Percentiles rank a stretch among this genome's conserved stretches.
phyloP scores from a whole-genome alignment of 306 rosid genomes.

The Albizia julibrissin region DNA sequence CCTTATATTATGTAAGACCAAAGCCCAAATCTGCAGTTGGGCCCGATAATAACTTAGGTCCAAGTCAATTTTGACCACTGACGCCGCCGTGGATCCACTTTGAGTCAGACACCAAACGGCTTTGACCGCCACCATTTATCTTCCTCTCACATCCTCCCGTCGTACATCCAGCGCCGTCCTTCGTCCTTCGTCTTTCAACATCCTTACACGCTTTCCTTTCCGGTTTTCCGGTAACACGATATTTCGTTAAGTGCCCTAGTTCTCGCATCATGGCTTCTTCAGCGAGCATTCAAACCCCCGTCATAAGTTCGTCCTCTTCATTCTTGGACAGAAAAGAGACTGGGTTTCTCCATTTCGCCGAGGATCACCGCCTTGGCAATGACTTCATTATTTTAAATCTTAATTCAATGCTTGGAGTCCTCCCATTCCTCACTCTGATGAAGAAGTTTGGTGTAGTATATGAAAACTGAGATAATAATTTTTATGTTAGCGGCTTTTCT shows the following conservation, averaged over 20 bases:
- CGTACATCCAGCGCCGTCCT: conserved; percentile 33
- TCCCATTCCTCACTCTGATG: neutral
- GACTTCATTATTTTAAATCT: conserved; percentile 78
- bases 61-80: neutral
- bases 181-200: conserved; percentile 29
- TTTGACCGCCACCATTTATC: conserved; percentile 57
- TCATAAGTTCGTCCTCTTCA: conserved; percentile 45
- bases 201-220: conserved; percentile 21
- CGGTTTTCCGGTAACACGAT: conserved; percentile 27
- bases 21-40: neutral
- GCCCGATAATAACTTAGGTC: neutral
- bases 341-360: conserved; percentile 74
- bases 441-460: conserved; percentile 31
- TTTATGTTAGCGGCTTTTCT: neutral
- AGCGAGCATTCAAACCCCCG: conserved; percentile 63
- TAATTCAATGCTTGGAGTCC: neutral
- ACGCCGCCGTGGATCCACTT: too few species aligned
- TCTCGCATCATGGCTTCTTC: conserved; percentile 49
- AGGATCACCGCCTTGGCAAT: conserved; percentile 92
- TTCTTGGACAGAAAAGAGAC: conserved; percentile 55
- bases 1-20: too few species aligned
- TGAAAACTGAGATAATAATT: conserved; percentile 36
- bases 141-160: conserved; percentile 50
- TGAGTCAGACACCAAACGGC: neutral
- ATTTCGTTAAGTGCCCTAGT: conserved; percentile 33